phyloP scores from a whole-genome alignment of 371 early-diverging fungal genomes.

The Mucor velutinosus region DNA sequence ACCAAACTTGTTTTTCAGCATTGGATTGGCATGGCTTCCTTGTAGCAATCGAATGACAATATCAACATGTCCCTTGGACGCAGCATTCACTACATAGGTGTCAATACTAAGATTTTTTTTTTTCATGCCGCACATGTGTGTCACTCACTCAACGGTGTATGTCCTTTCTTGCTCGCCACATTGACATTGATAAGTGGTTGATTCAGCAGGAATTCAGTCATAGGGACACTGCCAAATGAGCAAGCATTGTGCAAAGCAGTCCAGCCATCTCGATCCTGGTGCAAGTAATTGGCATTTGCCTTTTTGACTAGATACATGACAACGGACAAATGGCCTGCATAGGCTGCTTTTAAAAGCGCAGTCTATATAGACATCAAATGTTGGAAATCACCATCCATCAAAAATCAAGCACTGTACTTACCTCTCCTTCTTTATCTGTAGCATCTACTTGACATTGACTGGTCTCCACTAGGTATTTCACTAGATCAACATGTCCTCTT shows the following conservation, averaged over 20 bases:
- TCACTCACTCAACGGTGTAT: constrained; percentile 69
- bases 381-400: background rate
- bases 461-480: constrained; percentile 53
- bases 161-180: constrained; percentile 54
- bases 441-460: constrained; percentile 59
- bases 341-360: constrained; percentile 74
- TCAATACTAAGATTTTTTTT: background rate
- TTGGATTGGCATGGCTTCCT: constrained; percentile 53
- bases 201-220: constrained; percentile 51
- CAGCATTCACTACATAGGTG: constrained; percentile 60
- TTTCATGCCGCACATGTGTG: constrained; percentile 1
- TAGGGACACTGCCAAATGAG: constrained; percentile 48
- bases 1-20: constrained; percentile 57
- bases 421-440: constrained; percentile 68
- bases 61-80: constrained; percentile 59
- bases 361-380: constrained; percentile 51
- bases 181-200: constrained; percentile 51
- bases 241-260: constrained; percentile 77
- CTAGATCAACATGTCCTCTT: constrained; percentile 59
- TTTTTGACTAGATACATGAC: constrained; percentile 55
- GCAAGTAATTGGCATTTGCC: constrained; percentile 55
- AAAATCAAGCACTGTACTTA: constrained; percentile 16
- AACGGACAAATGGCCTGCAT: constrained; percentile 57
- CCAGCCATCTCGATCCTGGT: constrained; percentile 75
- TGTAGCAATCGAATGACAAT: constrained; percentile 60